These are phyloP conservation scores for Buxus sempervirens DNA, from an alignment of 164 flowering plant species.

Conservation along the genomic window DNA sequence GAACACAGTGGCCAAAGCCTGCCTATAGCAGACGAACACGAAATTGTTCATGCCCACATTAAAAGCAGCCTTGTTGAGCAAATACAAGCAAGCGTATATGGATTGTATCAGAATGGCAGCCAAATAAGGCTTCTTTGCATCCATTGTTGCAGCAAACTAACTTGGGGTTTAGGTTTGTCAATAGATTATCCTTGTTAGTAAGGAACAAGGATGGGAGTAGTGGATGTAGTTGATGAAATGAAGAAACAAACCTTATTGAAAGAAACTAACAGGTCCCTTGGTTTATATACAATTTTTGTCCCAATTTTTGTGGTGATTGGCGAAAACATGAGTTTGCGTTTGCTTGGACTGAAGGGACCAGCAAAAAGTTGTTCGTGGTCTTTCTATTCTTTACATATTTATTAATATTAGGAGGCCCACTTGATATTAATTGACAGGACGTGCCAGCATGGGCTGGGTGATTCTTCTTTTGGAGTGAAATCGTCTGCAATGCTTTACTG, in stretches of 20 bases:
- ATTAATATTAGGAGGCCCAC: neutral
- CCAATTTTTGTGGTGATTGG: too few relatives aligned
- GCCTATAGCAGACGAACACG: constrained; percentile 61
- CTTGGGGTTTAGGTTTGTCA: too few relatives aligned
- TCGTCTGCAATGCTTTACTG: too few relatives aligned
- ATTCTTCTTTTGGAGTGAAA: too few relatives aligned
- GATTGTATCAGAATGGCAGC: constrained; percentile 39
- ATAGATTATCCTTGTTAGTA: too few relatives aligned
- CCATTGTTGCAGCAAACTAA: constrained; percentile 13
- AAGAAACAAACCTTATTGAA: too few relatives aligned
- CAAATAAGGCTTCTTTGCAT: constrained; percentile 32
- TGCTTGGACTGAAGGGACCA: neutral
- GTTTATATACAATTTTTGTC: too few relatives aligned
- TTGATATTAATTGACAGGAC: neutral
- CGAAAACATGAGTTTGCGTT: neutral
- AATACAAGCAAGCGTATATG: constrained; percentile 49
- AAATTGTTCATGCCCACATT: constrained; percentile 56
- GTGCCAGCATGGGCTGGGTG: neutral
- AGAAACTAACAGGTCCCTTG: too few relatives aligned
- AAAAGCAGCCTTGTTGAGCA: constrained; percentile 60
- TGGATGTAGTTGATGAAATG: neutral
- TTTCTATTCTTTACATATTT: neutral
- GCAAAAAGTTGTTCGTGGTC: neutral
- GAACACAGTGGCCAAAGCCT: constrained; percentile 49
- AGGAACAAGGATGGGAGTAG: too few relatives aligned